Base-by-base conservation (phyloP, 2,329 filamentous ascomycete genomes). In the Beauveria caledonica region DNA sequence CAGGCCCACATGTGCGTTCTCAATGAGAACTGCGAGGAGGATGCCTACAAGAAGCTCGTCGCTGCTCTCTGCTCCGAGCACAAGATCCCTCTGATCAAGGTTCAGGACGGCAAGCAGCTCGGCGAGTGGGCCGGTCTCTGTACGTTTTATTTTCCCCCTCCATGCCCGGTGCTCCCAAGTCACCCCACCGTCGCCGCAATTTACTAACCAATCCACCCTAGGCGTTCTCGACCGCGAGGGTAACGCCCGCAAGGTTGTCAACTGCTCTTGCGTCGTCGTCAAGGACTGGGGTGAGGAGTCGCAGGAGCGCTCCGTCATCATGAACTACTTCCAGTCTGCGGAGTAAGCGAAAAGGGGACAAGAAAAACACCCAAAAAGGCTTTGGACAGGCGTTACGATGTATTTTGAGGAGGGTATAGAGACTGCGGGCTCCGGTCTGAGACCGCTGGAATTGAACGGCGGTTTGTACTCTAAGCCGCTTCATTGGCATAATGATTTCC, bases 231-330 rank as follows among this genome's bases (percentile, higher is more conserved):
- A 99, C 84, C 93, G 94, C 76, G 94, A 99, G 83, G 94, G 94
- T 73, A 99, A 99, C 81, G 92, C 94, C 74, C 90, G 94, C 81
- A 99, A 99, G 89, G 93, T 99, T 71, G 94, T 99, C 84, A 99
- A 99, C 90, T 99, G 94, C 92, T 97, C 93, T 76, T 97, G 94
- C 86, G 94, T 99, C 74, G 94, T 99, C 66, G 94, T 99, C 75
- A 93, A 94, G 85, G 92, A 99, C 81, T 99, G 94, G 94, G 94
- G 94, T 86, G 94, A 97, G 87, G 94, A 99, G 85, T 95, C 90
- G 70, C 92, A 96, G 84, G 94, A 99, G 87, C 92, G 94, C 77
- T 91, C 88, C 75, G 92, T 97, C 80, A 90, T 99, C 77, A 91
- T 99, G 80, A 96, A 99, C 89, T 99, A 99, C 90, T 97, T 99